A percentile compares a stretch with the other conserved stretches of the same genome.
phyloP scores from a whole-genome alignment of 2,329 filamentous ascomycete species.

The Monosporascus ibericus region DNA sequence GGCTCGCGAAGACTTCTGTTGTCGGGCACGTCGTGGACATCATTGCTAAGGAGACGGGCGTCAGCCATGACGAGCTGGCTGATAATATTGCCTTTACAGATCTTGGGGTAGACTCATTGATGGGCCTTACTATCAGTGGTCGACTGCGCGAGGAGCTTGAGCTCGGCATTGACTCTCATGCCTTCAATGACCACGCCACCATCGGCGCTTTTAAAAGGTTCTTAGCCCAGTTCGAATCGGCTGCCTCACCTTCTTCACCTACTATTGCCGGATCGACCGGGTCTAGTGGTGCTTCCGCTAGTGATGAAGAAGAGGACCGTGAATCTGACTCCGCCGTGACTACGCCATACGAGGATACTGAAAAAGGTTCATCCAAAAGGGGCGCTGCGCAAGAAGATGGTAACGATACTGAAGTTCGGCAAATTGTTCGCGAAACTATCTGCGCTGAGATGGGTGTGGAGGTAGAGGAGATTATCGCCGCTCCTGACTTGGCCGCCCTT shows the following conservation, averaged over 20 bases:
- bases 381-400: conserved; percentile 29
- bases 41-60: conserved; percentile 50
- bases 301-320: conserved; percentile 36
- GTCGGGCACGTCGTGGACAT: conserved; percentile 43
- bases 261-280: conserved; percentile 30
- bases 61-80: conserved; percentile 47
- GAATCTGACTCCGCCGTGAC: conserved; percentile 46
- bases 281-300: conserved; percentile 30
- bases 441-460: conserved; percentile 69
- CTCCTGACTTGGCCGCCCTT: conserved; percentile 47
- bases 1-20: conserved; percentile 38
- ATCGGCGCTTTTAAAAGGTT: conserved; percentile 47
- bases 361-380: conserved; percentile 41
- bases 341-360: conserved; percentile 46
- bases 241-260: conserved; percentile 1
- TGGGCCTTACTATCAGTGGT: conserved; percentile 51
- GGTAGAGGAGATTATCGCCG: conserved; percentile 53
- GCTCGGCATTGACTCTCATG: conserved; percentile 45
- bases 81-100: conserved; percentile 52
- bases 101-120: conserved; percentile 56
- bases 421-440: conserved; percentile 58
- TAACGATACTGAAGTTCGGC: conserved; percentile 38
- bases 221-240: conserved; percentile 29
- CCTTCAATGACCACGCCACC: conserved; percentile 49
- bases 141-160: conserved; percentile 53